phyloP scores from a whole-genome alignment of 305 asterid genomes.

The Fraxinus ornus region DNA sequence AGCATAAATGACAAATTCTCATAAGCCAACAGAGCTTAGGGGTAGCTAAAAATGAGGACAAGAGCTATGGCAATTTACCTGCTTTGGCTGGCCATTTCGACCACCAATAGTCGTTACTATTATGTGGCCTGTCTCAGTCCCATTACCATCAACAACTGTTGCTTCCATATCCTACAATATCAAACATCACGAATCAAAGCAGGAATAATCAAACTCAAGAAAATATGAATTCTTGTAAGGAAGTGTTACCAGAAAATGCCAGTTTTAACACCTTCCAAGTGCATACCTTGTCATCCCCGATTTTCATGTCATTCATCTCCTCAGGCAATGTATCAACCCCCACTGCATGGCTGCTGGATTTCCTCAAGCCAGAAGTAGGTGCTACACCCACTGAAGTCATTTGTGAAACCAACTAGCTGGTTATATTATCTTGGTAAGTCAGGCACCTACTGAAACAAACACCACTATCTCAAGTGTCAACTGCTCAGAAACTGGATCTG shows the following conservation, averaged over 20 bases:
- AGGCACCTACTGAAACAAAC: constrained; percentile 24
- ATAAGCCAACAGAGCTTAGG: not conserved
- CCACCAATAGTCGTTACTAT: constrained; percentile 59
- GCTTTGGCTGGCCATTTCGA: constrained; percentile 52
- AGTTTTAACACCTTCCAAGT: not conserved
- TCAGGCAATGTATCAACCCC: constrained; percentile 55
- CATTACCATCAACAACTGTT: constrained; percentile 52
- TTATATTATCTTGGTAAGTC: constrained; percentile 25
- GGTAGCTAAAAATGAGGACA: not conserved
- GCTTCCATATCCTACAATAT: constrained; percentile 49
- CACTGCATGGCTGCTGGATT: constrained; percentile 38
- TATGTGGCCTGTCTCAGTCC: constrained; percentile 56
- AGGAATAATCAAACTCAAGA: not conserved
- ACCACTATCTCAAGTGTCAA: not conserved
- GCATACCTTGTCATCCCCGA: constrained; percentile 52
- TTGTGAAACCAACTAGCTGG: constrained; percentile 19
- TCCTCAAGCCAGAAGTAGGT: constrained; percentile 45
- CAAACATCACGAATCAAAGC: not conserved
- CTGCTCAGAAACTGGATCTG: not conserved
- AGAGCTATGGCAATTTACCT: constrained; percentile 22
- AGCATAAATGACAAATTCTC: not conserved
- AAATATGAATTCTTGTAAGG: not conserved
- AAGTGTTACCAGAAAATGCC: not conserved
- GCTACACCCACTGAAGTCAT: constrained; percentile 52
- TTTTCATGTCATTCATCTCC: constrained; percentile 60